phyloP scores from a whole-genome alignment of 179 eudicot species.

The Carnegiea gigantea region DNA sequence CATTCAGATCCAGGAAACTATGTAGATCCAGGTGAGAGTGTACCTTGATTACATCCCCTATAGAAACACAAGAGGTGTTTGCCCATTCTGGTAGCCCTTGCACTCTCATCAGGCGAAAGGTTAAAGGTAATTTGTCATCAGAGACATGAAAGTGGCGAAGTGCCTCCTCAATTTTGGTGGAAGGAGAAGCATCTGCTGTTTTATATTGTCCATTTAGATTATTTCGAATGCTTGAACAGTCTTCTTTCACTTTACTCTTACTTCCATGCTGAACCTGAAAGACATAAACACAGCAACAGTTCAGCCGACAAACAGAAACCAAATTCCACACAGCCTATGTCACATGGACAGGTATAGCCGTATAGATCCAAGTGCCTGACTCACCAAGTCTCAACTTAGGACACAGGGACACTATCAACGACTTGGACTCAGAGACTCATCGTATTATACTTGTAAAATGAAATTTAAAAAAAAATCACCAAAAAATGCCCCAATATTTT shows the following conservation, averaged over 20 bases:
- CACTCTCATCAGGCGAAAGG: slow-evolving; percentile 81
- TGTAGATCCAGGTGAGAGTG: not conserved
- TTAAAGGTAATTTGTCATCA: slow-evolving; percentile 47
- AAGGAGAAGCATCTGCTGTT: slow-evolving; percentile 10
- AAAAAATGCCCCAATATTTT: too few species aligned
- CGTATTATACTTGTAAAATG: too few species aligned
- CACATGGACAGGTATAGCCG: too few species aligned
- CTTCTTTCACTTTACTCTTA: slow-evolving; percentile 29
- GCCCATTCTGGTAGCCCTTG: slow-evolving; percentile 83
- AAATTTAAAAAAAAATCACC: too few species aligned
- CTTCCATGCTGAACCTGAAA: slow-evolving; percentile 31
- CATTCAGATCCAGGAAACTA: slow-evolving; percentile 1
- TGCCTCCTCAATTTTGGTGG: slow-evolving; percentile 44
- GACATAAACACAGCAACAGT: slow-evolving; percentile 16
- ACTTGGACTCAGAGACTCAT: too few species aligned
- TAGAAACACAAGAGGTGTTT: slow-evolving; percentile 76
- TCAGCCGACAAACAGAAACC: not conserved
- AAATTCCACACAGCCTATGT: not conserved
- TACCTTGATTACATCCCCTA: slow-evolving; percentile 82
- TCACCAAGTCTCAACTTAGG: too few species aligned
- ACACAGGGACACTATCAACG: too few species aligned
- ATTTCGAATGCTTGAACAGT: slow-evolving; percentile 18
- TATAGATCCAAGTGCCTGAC: too few species aligned
- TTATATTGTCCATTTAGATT: slow-evolving; percentile 24
- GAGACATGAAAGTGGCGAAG: slow-evolving; percentile 51